These are phyloP conservation scores for Hymenochaete sp. DNA, from an alignment of 1,284 basidiomycete genomes.

Conservation along the genomic window DNA sequence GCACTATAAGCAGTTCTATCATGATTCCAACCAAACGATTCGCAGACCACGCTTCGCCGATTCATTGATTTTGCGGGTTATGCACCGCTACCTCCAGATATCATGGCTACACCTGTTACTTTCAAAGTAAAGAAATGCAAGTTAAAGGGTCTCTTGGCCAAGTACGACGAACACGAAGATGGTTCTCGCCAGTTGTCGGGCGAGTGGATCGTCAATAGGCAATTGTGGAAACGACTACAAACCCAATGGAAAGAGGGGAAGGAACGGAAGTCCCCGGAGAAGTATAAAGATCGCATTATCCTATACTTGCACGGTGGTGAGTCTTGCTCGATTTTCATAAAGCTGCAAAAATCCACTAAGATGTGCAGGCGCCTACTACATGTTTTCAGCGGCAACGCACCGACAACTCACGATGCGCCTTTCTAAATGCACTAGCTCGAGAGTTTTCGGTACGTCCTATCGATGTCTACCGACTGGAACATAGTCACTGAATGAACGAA, in stretches of 20 bases:
- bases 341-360: background rate
- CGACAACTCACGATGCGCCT: conserved; percentile 87
- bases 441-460: conserved; percentile 81
- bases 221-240: conserved; percentile 84
- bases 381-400: conserved; percentile 91
- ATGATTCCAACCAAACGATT: conserved; percentile 14
- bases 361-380: conserved; percentile 77
- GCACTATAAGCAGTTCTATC: background rate
- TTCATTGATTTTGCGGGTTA: conserved; percentile 77
- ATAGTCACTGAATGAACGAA: background rate
- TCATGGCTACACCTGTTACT: conserved; percentile 90
- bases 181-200: conserved; percentile 79
- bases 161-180: conserved; percentile 65
- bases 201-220: conserved; percentile 94
- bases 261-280: conserved; percentile 14
- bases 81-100: conserved; percentile 86
- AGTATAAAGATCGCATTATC: conserved; percentile 77
- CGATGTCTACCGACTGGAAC: background rate
- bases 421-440: conserved; percentile 82
- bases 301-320: conserved; percentile 90
- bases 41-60: conserved; percentile 63
- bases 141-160: conserved; percentile 70
- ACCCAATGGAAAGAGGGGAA: conserved; percentile 57
- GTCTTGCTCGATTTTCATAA: conserved; percentile 21
- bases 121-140: conserved; percentile 73